Evolutionary conservation across 306 rosid species (phyloP), one percentile per base, ranked within the genome.

Genomic region (Hylodesmum podocarpum): DNA sequence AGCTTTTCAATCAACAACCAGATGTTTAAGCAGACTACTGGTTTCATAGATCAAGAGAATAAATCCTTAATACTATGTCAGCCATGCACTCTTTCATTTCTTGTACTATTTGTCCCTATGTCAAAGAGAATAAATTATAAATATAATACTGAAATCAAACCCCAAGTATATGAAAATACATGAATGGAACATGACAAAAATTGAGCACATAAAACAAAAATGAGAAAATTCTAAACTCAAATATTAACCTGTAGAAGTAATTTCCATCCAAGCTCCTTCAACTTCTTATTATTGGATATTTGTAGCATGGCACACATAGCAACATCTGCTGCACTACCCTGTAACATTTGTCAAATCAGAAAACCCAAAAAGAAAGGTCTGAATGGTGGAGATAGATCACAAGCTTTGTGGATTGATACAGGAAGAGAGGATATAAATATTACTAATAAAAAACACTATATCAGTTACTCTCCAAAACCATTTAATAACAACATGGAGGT

Each of bases 291-390:
- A 27, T 80, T 87, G 44, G 91, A 83, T 81, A 95, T 90, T 88
- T 92, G 90, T 81, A 95, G 79, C 98, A 95, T 95, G 83, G 98
- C 98, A 80, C 97, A 93, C 97, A 90, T 95, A 77, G 98, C 97
- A 71, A 95, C 98, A 87, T 95, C 98, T 43, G 98, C 98, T 50
- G 97, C 97, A 78, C 98, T 95, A 65, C 98, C 98, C 96, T 94
- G 97, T 88, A 28, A 53, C 79, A 85, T 78, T 82, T 15, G 9
- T 68, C 59, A 76, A 55, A 66, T 64, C 66, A 62, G 63, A 75
- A 63, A 11, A 68, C 4, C 21, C 29, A 57, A 31, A 40, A 63
- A 34, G 14, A 70, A 76, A 31, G 82, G 70, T 16, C 50, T 34
- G 16, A 15, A 47, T n/a, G 15, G 37, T 25, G 27, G 40, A 36